Evolutionary conservation across 176 grass and related monocot species (phyloP), one percentile per base, ranked within the genome.

Genomic region (Zea mays): DNA sequence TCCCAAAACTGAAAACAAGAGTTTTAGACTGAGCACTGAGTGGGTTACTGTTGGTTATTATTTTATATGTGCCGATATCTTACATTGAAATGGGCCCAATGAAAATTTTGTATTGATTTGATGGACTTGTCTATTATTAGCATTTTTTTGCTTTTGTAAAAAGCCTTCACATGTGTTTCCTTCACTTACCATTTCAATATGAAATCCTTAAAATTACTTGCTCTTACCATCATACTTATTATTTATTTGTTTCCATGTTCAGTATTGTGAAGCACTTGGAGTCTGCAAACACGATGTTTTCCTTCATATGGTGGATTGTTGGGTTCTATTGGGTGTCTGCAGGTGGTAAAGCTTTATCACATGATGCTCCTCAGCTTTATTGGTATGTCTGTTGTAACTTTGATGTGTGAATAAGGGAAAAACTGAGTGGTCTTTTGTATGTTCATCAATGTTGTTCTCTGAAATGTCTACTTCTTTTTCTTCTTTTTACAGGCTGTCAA

Each of bases 241-340:
- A n/a, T 62, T 58, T 77, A 69, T 76, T 5, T 8, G 39, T 74
- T 42, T 75, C 17, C 38, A 55, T 69, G 67, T 85, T 73, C 66
- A 95, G 96, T 79, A 45, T 89, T 87, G 80, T 88, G 59, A 98
- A 98, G 80, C 85, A 98, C 69, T 69, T 98, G 78, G 96, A 98
- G 79, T 95, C 92, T 33, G 92, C 89, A 74, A 98, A 98, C 88
- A 98, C 92, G 3, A 98, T 98, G 92, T 90, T 95, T 87, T 98
- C 96, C 13, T 98, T 98, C 82, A 86, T 98, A 90, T 98, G 96
- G 96, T 95, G 96, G 96, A 92, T 98, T 57, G 83, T 90, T 76
- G 96, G 92, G 46, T 95, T 98, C 85, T 98, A 95, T 59, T 98
- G 96, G 96, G 82, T 98, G 37, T 98, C 96, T 80, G 85, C 81